Base-by-base conservation (phyloP, 805 yeast species). In the Candida chilensis region DNA sequence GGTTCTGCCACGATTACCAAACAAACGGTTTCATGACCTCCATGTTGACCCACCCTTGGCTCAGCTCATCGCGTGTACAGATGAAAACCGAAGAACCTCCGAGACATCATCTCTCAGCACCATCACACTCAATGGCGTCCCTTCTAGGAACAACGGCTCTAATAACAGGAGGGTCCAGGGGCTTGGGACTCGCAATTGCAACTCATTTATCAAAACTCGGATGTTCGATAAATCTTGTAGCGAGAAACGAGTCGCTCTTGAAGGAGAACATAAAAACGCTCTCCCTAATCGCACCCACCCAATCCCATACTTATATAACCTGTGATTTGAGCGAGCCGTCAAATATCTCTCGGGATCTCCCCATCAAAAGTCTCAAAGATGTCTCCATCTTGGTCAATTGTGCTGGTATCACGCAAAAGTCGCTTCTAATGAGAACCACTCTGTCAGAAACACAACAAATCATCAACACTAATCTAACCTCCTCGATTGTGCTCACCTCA, bases 131-230 rank as follows among this genome's bases (percentile, higher is more conserved):
- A 19, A 22, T 22, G 25, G 25, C 13, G 6, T 7, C 25, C 11
- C 13, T 43, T 27, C 17, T 38, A 3, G 54, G 54, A 2, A 47
- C 44, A 33, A 60, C 62, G n/a, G 78, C 77, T 0, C 39, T 73
- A 4, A 51, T 79, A 2, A 78, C 86, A 0, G 92, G 92, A 1
- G 87, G 79, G 0, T 74, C 87, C 0, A 54, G 67, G 27, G 90
- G 92, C 0, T 55, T 81, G 10, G 92, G 92, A 1, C 52, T 60
- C 3, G 64, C 64, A 0, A 67, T 82, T 12, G 78, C 86, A 0
- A 38, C 45, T 20, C 47, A 42, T 18, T 54, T 81, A 17, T 69
- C 84, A 0, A 28, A 37, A 0, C 40, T 56, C 17, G 88, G 88
- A 2, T 67, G 71, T 16, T 56, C 55, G 14, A 55, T 75, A 5